Conservation (phyloP, 176 grass and related monocot species). For the Eleusine coracana region DNA sequence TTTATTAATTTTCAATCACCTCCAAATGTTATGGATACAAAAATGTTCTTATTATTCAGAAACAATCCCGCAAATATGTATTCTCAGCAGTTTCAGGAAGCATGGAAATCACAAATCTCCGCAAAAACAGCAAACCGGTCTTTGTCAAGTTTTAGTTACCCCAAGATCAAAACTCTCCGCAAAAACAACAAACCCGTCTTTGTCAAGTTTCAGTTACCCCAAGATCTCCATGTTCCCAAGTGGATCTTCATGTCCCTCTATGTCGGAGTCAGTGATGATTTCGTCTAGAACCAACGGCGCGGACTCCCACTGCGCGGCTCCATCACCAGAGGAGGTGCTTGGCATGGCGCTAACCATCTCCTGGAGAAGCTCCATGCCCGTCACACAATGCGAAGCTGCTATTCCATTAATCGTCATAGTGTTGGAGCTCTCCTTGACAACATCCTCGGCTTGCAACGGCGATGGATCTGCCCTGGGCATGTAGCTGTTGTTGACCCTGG, state of each 20-base stretch:
- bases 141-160: not conserved
- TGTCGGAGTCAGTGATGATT: not conserved
- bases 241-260: not conserved
- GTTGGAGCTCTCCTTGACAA: not conserved
- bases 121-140: no score
- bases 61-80: no score
- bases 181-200: not conserved
- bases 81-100: no score
- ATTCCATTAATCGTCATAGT: not conserved
- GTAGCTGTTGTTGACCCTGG: not conserved
- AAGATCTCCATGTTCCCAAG: not conserved
- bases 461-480: not conserved
- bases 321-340: not conserved
- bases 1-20: no score
- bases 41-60: no score
- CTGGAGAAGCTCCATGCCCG: conserved; percentile 48
- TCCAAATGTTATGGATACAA: no score
- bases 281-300: not conserved
- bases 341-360: conserved; percentile 6
- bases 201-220: not conserved
- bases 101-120: no score
- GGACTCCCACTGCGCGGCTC: not conserved
- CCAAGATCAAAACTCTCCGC: not conserved
- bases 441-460: not conserved
- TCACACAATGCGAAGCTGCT: conserved; percentile 12